Evolutionary conservation across 148 eudicot genomes (phyloP), one percentile per base, ranked within the genome.

Genomic region (Mesembryanthemum crystallinum): DNA sequence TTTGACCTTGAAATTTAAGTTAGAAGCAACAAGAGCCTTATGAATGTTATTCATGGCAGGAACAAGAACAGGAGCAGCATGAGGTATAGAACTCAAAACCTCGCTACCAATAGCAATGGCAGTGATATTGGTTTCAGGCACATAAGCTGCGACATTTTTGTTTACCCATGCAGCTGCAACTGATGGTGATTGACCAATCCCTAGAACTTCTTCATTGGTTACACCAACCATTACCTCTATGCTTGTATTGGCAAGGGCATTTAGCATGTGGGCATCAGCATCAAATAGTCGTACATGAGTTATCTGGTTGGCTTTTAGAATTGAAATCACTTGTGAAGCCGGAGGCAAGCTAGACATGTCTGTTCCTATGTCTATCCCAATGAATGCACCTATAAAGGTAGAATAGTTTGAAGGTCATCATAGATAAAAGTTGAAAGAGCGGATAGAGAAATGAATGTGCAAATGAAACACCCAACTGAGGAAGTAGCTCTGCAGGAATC

Each of bases 211-310:
- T 45, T 82, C 84, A 45, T 93, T 93, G 9, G 96, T 87, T 47
- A 93, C 92, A 77, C 94, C 77, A 24, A 93, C 88, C 83, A 89
- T 87, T n/a, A 93, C 97, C 61, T 91, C 89, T 32, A 93, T 93
- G 79, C 87, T 88, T 29, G 98, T 87, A 83, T 89, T 83, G 28
- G 96, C 83, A 58, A 93, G 91, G 70, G 98, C 92, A 42, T 60
- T 83, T 28, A 93, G 86, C 83, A 93, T 76, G 77, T 81, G 90
- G 65, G 92, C 68, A 71, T 93, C 90, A 18, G 98, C 88, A 80
- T 93, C 85, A 74, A 83, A 91, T 33, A 93, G 98, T 49, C 98
- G 90, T 14, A 93, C 88, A 64, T 91, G 96, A 72, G 94, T 86
- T 82, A 93, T 89, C 66, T 86, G 85, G 72, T 86, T 83, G 64